Base-by-base conservation (phyloP, 768 basidiomycete species). In the Lentinula sp. region DNA sequence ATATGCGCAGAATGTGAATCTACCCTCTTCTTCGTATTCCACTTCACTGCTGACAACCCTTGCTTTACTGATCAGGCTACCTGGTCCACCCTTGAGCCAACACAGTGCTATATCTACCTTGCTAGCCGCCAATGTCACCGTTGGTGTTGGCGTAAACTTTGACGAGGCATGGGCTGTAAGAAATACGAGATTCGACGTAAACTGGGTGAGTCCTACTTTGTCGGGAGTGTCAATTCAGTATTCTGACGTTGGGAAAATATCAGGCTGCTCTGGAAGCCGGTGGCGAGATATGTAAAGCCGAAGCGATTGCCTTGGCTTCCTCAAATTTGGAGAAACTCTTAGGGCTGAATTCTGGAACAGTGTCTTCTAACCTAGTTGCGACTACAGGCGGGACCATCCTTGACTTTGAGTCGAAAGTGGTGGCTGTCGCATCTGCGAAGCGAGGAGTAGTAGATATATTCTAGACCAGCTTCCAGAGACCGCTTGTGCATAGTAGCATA, bases 111-210 rank as follows among this genome's bases (percentile, higher is more conserved):
- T 89, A 48, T 73, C 81, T 16, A 73, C 74, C 40, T 79, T 95
- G 18, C 70, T 83, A 18, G 75, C 76, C 1, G 79, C 88, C 48
- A 86, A 86, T 59, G 86, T 95, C 35, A 87, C 84, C 9, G 82
- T 90, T 28, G 88, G 82, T 13, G 68, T 91, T 55, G 88, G 86
- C 9, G 75, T 84, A 31, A 70, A 77, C n/a, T 51, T 35, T n/a
- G 50, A 51, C 31, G 86, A 87, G 32, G 60, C 50, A 15, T 86
- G 81, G 84, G 78, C 78, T 53, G 85, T 87, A 5, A 81, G 88
- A 46, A 89, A 87, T 63, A 79, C 85, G 16, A 80, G 90, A 6
- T 87, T 91, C 63, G 91, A 94, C 65, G 74, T 83, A 52, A 89
- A 81, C 59, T 95, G 93, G 92, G 88, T 87, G 65, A 66, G 81